Conservation (phyloP, 371 early-diverging fungal genomes). For the Apophysomyces elegans region DNA sequence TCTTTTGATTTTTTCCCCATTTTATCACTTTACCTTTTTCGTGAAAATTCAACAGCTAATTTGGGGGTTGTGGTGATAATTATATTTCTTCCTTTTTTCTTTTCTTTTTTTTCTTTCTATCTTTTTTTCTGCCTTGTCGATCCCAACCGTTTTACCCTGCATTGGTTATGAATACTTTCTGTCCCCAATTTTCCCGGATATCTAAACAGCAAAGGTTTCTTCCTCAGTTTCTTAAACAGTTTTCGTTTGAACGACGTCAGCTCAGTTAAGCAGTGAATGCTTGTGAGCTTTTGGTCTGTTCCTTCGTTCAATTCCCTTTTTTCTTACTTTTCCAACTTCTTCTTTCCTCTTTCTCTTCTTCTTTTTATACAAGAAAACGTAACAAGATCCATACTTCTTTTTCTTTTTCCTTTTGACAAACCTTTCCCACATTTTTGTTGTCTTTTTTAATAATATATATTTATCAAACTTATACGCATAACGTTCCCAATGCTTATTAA, state of each 20-base stretch:
- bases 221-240: neutral
- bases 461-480: neutral
- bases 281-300: constrained; percentile 9
- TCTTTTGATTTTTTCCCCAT: neutral
- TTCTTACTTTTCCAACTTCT: neutral
- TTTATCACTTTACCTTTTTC: neutral
- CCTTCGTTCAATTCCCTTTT: constrained; percentile 12
- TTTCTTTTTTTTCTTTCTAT: constrained; percentile 2
- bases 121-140: constrained; percentile 4
- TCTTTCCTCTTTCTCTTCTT: constrained; percentile 2
- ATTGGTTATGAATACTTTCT: constrained; percentile 8
- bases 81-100: neutral
- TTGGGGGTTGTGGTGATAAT: neutral
- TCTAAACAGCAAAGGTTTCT: neutral
- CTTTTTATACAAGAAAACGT: too few relatives aligned
- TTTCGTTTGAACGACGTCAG: constrained; percentile 9
- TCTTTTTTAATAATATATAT: constrained; percentile 17
- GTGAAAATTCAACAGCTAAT: neutral
- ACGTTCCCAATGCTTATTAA: constrained; percentile 22
- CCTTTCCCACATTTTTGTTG: constrained; percentile 1
- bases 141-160: constrained; percentile 7
- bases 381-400: neutral
- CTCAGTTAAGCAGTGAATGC: constrained; percentile 10
- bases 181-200: neutral
- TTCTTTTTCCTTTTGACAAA: neutral